Evolutionary conservation across 176 grass and related monocot genomes (phyloP), one percentile per base, ranked within the genome.

Genomic region (Oryza coarctata): DNA sequence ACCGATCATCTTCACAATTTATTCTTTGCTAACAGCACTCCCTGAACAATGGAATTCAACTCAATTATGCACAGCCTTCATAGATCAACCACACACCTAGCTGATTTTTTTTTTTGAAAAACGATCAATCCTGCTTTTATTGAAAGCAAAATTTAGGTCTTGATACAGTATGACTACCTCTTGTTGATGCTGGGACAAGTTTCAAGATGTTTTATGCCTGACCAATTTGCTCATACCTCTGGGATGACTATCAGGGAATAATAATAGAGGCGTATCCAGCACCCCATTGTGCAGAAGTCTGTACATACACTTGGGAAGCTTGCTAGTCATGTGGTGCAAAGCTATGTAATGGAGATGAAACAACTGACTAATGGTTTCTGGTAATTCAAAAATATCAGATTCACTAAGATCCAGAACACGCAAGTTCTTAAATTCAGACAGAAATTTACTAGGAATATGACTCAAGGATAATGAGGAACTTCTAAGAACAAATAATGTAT

Each of bases 291-390:
- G 65, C 9, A 65, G 38, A 84, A 94, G 83, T 34, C 30, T 68
- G 17, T 77, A 52, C 30, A 91, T 45, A 60, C 65, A 85, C 45
- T 61, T 81, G 10, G 88, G 92, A 55, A 94, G 55, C 18, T 34
- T 65, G 26, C 22, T 77, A n/a, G 75, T 34, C 50, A 65, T 89
- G 30, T 26, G 55, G 62, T 68, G 80, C 13, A 91, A 47, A 71
- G 73, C 70, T 27, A 94, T 66, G 76, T 89, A 94, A 44, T 82
- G 86, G 8, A 94, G 86, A 84, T 94, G 84, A 76, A 85, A 73
- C 63, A 87, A 71, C 67, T 75, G 49, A 22, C 67, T 60, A 32
- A 91, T 39, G 22, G 61, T 81, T 65, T 85, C 71, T 3, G 89
- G 86, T 20, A 94, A 74, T 63, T 94, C 50, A 68, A 74, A 60